These are phyloP conservation scores for Quambalaria eucalypti DNA, from an alignment of 1,284 basidiomycete genomes.

Conservation along the genomic window DNA sequence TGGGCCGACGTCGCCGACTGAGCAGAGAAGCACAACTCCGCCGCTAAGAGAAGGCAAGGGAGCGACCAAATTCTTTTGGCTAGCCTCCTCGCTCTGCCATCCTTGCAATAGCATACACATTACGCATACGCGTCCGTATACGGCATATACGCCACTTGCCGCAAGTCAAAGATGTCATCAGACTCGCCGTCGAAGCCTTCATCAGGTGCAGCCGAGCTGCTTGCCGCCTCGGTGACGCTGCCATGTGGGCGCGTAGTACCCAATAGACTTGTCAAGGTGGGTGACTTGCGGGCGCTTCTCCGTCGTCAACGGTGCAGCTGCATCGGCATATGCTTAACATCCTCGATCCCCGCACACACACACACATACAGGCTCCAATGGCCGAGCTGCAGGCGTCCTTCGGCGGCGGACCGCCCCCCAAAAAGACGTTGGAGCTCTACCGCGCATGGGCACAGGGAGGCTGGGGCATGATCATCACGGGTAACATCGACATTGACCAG, in stretches of 20 bases:
- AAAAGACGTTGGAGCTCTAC: constrained; percentile 61
- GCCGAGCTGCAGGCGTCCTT: constrained; percentile 36
- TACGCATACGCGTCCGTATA: too few relatives aligned
- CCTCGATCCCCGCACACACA: background rate
- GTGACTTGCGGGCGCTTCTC: too few relatives aligned
- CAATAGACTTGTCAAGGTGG: constrained; percentile 54
- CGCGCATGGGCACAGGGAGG: constrained; percentile 63
- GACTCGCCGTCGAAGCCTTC: background rate
- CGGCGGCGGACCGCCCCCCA: constrained; percentile 31
- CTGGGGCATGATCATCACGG: constrained; percentile 85
- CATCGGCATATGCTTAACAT: background rate
- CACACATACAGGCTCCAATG: constrained; percentile 26
- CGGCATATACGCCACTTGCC: too few relatives aligned
- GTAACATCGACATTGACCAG: constrained; percentile 70
- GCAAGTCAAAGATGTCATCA: background rate
- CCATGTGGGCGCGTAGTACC: constrained; percentile 54
- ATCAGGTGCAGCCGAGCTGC: constrained; percentile 16
- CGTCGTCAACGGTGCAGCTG: background rate
- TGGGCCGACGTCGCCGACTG: too few relatives aligned
- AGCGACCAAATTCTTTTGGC: too few relatives aligned
- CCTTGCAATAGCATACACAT: too few relatives aligned
- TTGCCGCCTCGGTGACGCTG: constrained; percentile 52
- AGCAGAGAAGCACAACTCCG: too few relatives aligned
- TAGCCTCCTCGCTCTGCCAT: too few relatives aligned
- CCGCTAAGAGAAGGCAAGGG: too few relatives aligned